These are phyloP conservation scores for Apiospora pterosperma DNA, from an alignment of 2,329 filamentous ascomycete genomes.

Conservation along the genomic window DNA sequence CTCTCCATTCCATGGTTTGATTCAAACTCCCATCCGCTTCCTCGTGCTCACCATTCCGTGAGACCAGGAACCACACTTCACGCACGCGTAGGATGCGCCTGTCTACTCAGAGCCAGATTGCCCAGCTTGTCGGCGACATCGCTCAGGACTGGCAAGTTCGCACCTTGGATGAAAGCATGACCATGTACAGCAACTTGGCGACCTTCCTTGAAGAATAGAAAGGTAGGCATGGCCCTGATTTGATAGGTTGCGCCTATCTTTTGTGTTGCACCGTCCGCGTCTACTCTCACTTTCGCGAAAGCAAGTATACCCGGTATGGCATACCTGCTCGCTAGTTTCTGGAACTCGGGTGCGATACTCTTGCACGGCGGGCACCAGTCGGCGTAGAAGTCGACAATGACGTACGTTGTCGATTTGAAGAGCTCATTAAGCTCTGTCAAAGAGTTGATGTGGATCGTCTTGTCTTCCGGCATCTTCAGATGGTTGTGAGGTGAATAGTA, in stretches of 20 bases:
- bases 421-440: constrained; percentile 22
- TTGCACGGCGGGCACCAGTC: constrained; percentile 75
- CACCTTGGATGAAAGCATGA: constrained; percentile 62
- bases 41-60: neutral
- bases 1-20: neutral
- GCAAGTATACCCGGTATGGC: constrained; percentile 48
- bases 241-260: constrained; percentile 61
- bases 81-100: neutral
- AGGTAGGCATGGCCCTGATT: constrained; percentile 71
- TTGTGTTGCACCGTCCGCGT: constrained; percentile 55
- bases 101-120: constrained; percentile 24
- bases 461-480: neutral
- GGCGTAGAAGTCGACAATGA: constrained; percentile 49
- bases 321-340: constrained; percentile 44
- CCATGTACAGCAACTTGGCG: constrained; percentile 28
- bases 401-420: constrained; percentile 56
- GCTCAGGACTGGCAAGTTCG: constrained; percentile 59
- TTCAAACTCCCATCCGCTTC: neutral
- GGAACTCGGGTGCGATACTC: constrained; percentile 62
- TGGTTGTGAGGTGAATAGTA: neutral
- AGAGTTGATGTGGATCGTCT: neutral
- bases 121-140: constrained; percentile 38
- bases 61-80: neutral
- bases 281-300: constrained; percentile 72
- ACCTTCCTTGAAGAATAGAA: constrained; percentile 65